Evolutionary conservation across 23 red algal species (phyloP).

Genomic region (Cyanidium caldarium): DNA sequence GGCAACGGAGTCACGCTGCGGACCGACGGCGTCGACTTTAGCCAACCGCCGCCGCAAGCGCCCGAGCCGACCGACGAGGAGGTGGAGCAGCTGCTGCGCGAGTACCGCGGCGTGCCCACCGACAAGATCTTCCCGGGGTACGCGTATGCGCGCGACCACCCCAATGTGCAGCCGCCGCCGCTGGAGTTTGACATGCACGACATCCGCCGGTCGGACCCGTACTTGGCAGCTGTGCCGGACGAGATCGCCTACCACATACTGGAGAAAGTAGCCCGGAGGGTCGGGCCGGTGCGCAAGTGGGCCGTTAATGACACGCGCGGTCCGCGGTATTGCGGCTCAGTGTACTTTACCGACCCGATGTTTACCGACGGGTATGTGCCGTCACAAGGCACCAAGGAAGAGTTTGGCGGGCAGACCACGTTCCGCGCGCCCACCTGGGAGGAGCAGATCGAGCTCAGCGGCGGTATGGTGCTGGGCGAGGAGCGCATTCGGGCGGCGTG

Average conservation of each 20-base stretch:
- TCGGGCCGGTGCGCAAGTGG: neutral
- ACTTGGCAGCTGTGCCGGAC: neutral
- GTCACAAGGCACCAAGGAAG: neutral
- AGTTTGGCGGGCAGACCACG: neutral
- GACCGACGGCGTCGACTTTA: too few species aligned
- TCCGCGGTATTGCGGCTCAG: neutral
- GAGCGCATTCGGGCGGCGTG: neutral
- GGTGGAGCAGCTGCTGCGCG: too few species aligned
- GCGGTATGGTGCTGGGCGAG: neutral
- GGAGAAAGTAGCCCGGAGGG: neutral
- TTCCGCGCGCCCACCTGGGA: neutral
- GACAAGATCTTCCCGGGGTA: too few species aligned
- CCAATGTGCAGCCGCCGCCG: neutral
- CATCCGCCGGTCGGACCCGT: neutral
- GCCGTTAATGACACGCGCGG: neutral
- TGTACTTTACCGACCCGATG: constrained; percentile 1
- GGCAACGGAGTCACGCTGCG: too few species aligned
- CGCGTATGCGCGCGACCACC: neutral
- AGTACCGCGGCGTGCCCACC: too few species aligned
- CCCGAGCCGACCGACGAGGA: too few species aligned
- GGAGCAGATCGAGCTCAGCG: neutral
- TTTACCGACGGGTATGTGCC: neutral
- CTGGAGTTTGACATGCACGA: neutral
- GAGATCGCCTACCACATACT: neutral
- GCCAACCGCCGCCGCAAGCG: too few species aligned